Evolutionary conservation across 2,329 filamentous ascomycete genomes (phyloP), one percentile per base, ranked within the genome.

Genomic region (Trichoderma semiorbis): DNA sequence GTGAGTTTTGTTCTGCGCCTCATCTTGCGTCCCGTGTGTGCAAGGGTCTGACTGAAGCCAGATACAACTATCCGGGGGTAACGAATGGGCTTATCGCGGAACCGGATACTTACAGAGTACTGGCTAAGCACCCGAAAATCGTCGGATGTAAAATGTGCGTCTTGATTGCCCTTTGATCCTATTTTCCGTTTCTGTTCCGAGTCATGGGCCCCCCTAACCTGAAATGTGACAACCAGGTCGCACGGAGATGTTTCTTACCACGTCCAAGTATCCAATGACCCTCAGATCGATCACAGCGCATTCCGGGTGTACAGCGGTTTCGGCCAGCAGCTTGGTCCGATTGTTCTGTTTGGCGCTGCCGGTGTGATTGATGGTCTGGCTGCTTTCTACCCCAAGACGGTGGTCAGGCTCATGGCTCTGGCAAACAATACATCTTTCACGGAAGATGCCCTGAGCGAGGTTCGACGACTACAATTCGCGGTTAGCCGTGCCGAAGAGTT

Each of bases 231-330:
- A 28, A 36, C 26, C 8, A 69, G 67, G 67, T 91, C 89, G 0
- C 90, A 92, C 78, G 89, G 89, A 65, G 88, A 91, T 77, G 84
- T 91, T 61, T 90, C 89, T n/a, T 84, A 87, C 75, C 89, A 91
- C 77, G 84, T 86, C 5, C 87, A 91, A 78, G 86, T 91, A 72
- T 88, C 87, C 5, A 83, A 85, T 5, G 87, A 85, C 75, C 89
- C 89, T 0, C 78, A 83, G 62, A 90, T 92, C 77, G 87, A 91
- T 78, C 85, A 88, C 76, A 76, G 79, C 2, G 81, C 85, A 61
- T 92, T 92, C 81, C 85, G 84, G 74, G 86, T 88, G 34, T 92
- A 88, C 81, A 90, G 88, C 4, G 90, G 90, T 0, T 84, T 91
- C 1, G 90, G 90, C 3, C 90, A 92, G 78, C 90, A 91, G 77